These are phyloP conservation scores for Isochrysis galbana DNA, from an alignment of 78 protist genomes.

Conservation along the genomic window DNA sequence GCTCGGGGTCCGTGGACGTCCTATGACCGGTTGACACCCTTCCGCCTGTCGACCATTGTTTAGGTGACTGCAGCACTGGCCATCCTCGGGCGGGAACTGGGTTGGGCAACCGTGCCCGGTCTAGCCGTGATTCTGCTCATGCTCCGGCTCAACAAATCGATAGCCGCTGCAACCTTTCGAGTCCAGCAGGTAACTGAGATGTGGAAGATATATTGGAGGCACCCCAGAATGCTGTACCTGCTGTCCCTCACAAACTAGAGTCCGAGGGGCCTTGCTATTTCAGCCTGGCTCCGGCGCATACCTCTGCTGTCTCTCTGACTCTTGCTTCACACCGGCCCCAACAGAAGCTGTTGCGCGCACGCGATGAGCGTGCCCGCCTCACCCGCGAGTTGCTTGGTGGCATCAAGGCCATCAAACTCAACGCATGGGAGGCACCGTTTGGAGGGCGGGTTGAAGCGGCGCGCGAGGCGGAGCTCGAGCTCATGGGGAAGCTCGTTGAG, in stretches of 20 bases:
- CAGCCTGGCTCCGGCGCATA: too few relatives aligned
- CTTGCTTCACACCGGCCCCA: background rate
- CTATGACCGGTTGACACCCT: too few relatives aligned
- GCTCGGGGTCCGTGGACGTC: too few relatives aligned
- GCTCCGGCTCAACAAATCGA: background rate
- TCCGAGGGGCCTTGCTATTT: too few relatives aligned
- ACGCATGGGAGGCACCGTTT: slow-evolving; percentile 77
- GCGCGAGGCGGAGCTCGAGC: background rate
- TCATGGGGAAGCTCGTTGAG: background rate
- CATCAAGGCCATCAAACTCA: slow-evolving; percentile 78
- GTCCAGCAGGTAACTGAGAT: background rate
- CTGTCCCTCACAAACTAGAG: too few relatives aligned
- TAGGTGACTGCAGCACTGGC: background rate
- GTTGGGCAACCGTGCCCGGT: background rate
- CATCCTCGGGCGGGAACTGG: background rate
- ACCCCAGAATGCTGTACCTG: too few relatives aligned
- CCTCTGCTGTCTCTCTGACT: too few relatives aligned
- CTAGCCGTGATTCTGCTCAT: background rate
- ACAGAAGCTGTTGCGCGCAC: background rate
- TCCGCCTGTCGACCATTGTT: too few relatives aligned
- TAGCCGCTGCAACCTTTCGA: background rate
- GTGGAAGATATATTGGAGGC: too few relatives aligned
- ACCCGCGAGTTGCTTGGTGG: background rate
- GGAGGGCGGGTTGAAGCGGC: background rate
- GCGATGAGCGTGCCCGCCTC: background rate